Percentiles rank a stretch among this genome's conserved stretches.
Conservation (phyloP, 2,329 filamentous ascomycete species). For the Ambrosiella cleistominuta region DNA sequence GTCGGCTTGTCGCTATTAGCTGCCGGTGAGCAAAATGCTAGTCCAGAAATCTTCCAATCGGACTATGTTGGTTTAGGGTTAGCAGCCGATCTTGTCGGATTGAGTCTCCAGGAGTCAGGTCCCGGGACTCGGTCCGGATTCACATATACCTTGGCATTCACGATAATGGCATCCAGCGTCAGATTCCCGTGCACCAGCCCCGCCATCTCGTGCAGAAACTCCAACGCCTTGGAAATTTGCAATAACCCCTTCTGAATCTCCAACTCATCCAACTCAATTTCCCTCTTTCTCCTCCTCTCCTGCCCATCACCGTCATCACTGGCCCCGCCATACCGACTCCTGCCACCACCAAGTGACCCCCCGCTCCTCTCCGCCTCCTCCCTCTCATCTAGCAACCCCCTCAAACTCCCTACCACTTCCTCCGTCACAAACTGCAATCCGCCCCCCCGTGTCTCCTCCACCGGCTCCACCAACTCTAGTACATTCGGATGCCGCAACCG, state of each 20-base stretch:
- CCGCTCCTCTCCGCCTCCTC: slow-evolving; percentile 66
- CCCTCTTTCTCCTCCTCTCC: slow-evolving; percentile 53
- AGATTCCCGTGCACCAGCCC: slow-evolving; percentile 87
- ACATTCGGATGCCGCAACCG: slow-evolving; percentile 80
- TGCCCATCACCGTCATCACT: slow-evolving; percentile 45
- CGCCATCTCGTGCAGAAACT: slow-evolving; percentile 90
- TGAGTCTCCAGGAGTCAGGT: not conserved
- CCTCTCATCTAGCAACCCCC: slow-evolving; percentile 67
- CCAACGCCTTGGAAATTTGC: slow-evolving; percentile 82
- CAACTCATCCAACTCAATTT: slow-evolving; percentile 87
- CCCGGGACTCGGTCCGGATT: not conserved
- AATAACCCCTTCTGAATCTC: slow-evolving; percentile 94
- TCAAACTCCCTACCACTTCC: slow-evolving; percentile 72
- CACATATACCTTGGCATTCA: slow-evolving; percentile 67
- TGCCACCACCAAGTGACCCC: slow-evolving; percentile 24
- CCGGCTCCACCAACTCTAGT: slow-evolving; percentile 80
- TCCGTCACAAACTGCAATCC: slow-evolving; percentile 94
- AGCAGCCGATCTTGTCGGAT: not conserved
- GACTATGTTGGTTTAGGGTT: slow-evolving; percentile 33
- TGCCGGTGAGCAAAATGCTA: slow-evolving; percentile 71
- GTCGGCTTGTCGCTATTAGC: slow-evolving; percentile 58
- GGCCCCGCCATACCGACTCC: slow-evolving; percentile 65
- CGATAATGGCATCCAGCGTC: slow-evolving; percentile 79
- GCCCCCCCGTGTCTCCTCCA: slow-evolving; percentile 82
- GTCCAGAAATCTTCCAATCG: slow-evolving; percentile 96